Evolutionary conservation across 2,329 filamentous ascomycete species (phyloP).

Genomic region (Venturia carpophila): DNA sequence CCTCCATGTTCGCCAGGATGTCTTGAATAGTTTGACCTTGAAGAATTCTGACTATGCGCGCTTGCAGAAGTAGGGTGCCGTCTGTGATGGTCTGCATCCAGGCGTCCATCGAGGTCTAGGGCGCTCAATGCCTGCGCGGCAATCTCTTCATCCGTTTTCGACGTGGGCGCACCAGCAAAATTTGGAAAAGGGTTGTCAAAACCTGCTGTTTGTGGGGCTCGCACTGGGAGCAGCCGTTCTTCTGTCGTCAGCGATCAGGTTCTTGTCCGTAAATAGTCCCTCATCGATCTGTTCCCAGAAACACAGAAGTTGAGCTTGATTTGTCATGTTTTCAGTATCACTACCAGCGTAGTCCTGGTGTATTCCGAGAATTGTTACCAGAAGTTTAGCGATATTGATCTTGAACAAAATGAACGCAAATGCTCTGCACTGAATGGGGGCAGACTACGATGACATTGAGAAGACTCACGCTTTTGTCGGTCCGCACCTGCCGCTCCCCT

Average conservation of each 20-base stretch:
- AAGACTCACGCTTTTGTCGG: conserved; percentile 13
- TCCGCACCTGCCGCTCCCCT: no score
- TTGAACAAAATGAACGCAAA: not conserved
- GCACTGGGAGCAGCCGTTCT: not conserved
- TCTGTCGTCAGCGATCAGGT: conserved; percentile 10
- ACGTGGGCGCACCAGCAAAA: conserved; percentile 25
- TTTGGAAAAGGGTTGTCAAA: conserved; percentile 43
- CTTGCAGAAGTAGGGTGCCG: conserved; percentile 12
- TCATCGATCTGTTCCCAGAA: not conserved
- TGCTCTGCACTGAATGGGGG: not conserved
- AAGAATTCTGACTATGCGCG: conserved; percentile 9
- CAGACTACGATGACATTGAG: not conserved
- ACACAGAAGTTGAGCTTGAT: not conserved
- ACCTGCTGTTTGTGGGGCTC: conserved; percentile 18
- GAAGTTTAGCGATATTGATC: not conserved
- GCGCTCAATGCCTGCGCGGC: conserved; percentile 13
- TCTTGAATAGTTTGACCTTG: conserved; percentile 1
- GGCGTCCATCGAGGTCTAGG: conserved; percentile 15
- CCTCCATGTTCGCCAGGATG: conserved; percentile 1
- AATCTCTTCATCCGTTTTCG: conserved; percentile 21
- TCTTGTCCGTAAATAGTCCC: not conserved
- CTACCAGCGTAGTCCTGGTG: not conserved
- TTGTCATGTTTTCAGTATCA: not conserved
- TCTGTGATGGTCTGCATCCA: conserved; percentile 9
- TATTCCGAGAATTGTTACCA: not conserved